A percentile compares a stretch with the other conserved stretches of the same genome.
Conservation (phyloP, 2,329 filamentous ascomycete species). For the Colletotrichum melonis region DNA sequence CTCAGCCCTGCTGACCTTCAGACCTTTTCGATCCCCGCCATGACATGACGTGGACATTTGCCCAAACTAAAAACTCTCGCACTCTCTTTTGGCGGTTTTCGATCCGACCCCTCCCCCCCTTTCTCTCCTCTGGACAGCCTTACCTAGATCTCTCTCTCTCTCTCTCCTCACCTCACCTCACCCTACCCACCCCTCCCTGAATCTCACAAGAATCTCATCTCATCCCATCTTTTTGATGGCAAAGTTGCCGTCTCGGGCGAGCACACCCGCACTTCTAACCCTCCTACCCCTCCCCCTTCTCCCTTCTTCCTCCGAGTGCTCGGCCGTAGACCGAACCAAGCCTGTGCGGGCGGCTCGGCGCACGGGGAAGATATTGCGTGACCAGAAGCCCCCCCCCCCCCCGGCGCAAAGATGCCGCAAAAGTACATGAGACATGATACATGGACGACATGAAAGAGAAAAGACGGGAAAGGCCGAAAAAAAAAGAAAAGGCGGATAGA, state of each 20-base stretch:
- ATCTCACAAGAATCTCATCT: slow-evolving; percentile 7
- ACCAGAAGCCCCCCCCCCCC: neutral
- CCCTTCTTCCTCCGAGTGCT: neutral
- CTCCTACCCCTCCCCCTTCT: neutral
- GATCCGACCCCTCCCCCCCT: neutral
- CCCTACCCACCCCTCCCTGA: neutral
- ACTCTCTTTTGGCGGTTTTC: neutral
- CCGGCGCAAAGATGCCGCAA: slow-evolving; percentile 1
- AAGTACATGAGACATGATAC: neutral
- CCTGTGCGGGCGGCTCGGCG: neutral
- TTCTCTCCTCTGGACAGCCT: too few species aligned
- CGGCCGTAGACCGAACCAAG: neutral
- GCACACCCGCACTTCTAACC: neutral
- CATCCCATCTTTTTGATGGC: slow-evolving; percentile 10
- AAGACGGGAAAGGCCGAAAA: too few species aligned
- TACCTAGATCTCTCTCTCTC: too few species aligned
- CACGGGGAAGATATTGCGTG: slow-evolving; percentile 4
- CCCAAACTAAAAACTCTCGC: neutral
- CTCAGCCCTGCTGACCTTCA: slow-evolving; percentile 27
- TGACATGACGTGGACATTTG: slow-evolving; percentile 3
- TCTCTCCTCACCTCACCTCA: neutral
- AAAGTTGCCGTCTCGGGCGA: neutral
- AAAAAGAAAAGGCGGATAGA: too few species aligned
- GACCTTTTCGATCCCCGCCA: neutral
- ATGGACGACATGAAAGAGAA: too few species aligned